Evolutionary conservation across 176 grass and related monocot species (phyloP), one percentile per base, ranked within the genome.

Genomic region (Oryza rufipogon): DNA sequence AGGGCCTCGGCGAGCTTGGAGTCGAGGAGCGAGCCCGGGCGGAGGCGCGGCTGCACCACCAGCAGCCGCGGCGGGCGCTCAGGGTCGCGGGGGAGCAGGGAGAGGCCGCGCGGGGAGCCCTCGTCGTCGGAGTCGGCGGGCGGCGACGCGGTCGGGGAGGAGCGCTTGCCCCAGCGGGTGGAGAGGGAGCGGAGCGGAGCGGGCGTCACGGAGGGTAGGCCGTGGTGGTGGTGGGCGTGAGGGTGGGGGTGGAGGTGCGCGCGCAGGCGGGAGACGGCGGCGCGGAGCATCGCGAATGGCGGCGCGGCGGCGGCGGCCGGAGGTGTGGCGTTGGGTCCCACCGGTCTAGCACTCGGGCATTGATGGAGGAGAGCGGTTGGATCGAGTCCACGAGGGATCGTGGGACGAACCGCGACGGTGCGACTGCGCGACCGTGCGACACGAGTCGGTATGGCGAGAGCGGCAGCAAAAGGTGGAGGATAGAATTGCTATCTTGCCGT

Each of bases 1-100:
- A 98, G 92, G 14, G 89, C 96, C 91, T 95, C 96, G 52, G 93
- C 72, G 63, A 98, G 96, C 85, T 93, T 95, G 44, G 93, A 90
- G 23, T 90, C 68, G 71, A 98, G 96, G 64, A 98, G 80, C 49
- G 73, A 30, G 23, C 89, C 89, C 3, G 93, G 96, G n/a, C 96
- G 93, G 73, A 93, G 87, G 74, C 89, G 91, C 68, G 93, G 93
- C 91, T 98, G 96, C 66, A 93, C 89, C 64, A 98, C 96, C 33
- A 98, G 83, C 17, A 98, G 89, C 41, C 83, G 87, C 47, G 96
- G 91, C n/a, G 89, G 88, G 51, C 74, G 82, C 76, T 73, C 38
- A 36, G 91, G 89, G 83, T 95, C 86, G 56, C 80, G 76, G 30
- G 73, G 73, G 7, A 98, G 75, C 56, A 95, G 76, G 85, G 88